Evolutionary conservation across 176 grass and related monocot genomes (phyloP), one percentile per base, ranked within the genome.

Genomic region (Lolium perenne): DNA sequence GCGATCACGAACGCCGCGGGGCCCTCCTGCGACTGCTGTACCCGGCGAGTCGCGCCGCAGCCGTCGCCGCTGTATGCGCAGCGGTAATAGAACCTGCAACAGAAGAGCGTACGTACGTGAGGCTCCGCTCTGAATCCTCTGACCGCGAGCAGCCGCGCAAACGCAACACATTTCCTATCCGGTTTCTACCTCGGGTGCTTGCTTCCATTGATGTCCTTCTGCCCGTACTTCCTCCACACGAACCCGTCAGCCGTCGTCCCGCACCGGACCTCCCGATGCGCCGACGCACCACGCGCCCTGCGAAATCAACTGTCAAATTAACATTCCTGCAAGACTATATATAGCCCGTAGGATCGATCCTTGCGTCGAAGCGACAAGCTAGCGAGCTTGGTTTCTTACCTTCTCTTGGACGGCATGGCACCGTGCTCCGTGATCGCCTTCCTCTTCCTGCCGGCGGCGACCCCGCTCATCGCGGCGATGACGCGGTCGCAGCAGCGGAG

Each of bases 141-240:
- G 32, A 35, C 3, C 32, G 32, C 32, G 32, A 35, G 32, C 32
- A 35, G 32, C 32, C 32, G 32, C 7, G 41, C 41, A 7, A 45
- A 45, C 7, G 41, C 41, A 45, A 49, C 10, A 49, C 47, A 1
- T 49, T 49, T 35, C 1, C 32, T 49, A 11, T 49, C 9, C 41
- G 41, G 41, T 45, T 45, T 45, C 41, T 45, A 77, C 86, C 93
- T 82, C 54, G 91, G 93, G 69, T 90, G 74, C 62, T 35, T 82
- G 59, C 78, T 49, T 1, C 85, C 72, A 32, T 86, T 80, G 85
- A 95, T 95, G 3, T 86, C 82, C 80, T 92, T 95, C 60, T 95
- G 90, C 23, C 93, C 90, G 89, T 95, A 95, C 84, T 92, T 92
- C 74, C 85, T 90, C 93, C 93, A 95, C 76, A 85, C 38, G 89